A percentile compares a stretch with the other conserved stretches of the same genome.
phyloP scores from a whole-genome alignment of 208 protist genomes.

The Lotmaria passim region DNA sequence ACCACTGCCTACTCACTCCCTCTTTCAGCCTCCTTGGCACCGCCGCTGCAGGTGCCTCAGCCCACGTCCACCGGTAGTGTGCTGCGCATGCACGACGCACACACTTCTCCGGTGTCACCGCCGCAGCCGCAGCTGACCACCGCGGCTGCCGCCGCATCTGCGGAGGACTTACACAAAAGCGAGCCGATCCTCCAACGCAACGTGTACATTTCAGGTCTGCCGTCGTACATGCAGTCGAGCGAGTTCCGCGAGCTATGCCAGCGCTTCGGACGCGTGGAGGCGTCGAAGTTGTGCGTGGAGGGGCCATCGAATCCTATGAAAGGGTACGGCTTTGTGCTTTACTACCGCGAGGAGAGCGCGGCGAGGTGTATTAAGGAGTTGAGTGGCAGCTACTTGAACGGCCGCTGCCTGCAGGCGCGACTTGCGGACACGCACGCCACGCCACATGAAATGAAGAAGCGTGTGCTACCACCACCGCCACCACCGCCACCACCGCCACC shows the following conservation, averaged over 20 bases:
- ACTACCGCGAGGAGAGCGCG: conserved; percentile 54
- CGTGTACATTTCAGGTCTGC: conserved; percentile 79
- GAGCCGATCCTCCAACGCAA: conserved; percentile 45
- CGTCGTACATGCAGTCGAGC: conserved; percentile 42
- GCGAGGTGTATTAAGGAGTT: conserved; percentile 51
- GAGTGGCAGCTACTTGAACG: conserved; percentile 40
- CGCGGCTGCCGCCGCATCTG: background rate
- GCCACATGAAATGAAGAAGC: conserved; percentile 29
- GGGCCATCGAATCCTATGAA: conserved; percentile 45
- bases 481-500: background rate
- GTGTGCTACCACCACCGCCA: conserved; percentile 6
- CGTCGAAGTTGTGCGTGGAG: conserved; percentile 64
- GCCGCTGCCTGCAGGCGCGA: conserved; percentile 54
- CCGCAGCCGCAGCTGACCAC: background rate
- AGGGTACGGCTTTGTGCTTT: conserved; percentile 77
- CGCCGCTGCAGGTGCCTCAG: conserved; percentile 1
- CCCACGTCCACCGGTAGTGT: background rate
- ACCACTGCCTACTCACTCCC: background rate
- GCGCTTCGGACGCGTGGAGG: conserved; percentile 66
- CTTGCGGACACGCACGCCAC: conserved; percentile 56
- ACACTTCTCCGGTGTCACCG: background rate
- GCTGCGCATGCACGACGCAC: background rate
- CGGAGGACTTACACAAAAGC: background rate
- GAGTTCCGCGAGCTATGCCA: conserved; percentile 75
- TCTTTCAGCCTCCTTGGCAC: background rate